Base-by-base conservation (phyloP, 1,139 yeast genomes). In the Saccharomyces uvarum region DNA sequence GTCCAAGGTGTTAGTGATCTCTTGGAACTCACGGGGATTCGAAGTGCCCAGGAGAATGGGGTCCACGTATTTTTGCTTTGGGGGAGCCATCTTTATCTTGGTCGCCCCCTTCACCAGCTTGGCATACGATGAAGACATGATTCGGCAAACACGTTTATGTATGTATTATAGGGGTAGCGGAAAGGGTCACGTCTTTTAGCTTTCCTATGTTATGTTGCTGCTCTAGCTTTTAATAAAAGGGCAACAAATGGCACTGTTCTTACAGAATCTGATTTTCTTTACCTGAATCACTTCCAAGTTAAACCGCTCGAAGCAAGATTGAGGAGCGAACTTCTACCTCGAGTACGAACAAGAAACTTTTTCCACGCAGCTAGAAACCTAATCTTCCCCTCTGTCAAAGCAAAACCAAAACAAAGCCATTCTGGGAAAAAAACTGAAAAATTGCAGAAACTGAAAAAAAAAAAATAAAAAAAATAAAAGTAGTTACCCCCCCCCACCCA, bases 51-150 rank as follows among this genome's bases (percentile, higher is more conserved):
- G 79, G 51, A 93, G 77, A 55, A 93, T 88, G 1, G 98, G 98
- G 71, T 90, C 97, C 55, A 91, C 85, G 68, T 93, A 95, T 69
- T 95, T 93, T 48, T 95, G 86, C 73, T 93, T 93, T 14, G 99
- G 99, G 28, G 98, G 97, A n/a, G 99, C 98, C 74, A 90, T 82
- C 79, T 75, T 75, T 24, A 74, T 77, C 71, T 84, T 84, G n/a
- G 90, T 84, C 54, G 89, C 90, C 51, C 89, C 84, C 74, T 81
- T 82, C 54, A 83, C 86, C 59, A 82, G 71, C 68, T 82, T 82
- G 56, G 53, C 48, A 47, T 59, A 59, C 2, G 59, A 59, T 3
- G 63, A 38, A 38, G 44, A 38, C 44, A 38, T 38, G 21, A 19
- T 38, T 38, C 16, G 7, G 16, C 21, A 33, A 33, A 33, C 42